Evolutionary conservation across 192 early-diverging fungal genomes (phyloP).

Genomic region (Rhizophlyctis rosea): DNA sequence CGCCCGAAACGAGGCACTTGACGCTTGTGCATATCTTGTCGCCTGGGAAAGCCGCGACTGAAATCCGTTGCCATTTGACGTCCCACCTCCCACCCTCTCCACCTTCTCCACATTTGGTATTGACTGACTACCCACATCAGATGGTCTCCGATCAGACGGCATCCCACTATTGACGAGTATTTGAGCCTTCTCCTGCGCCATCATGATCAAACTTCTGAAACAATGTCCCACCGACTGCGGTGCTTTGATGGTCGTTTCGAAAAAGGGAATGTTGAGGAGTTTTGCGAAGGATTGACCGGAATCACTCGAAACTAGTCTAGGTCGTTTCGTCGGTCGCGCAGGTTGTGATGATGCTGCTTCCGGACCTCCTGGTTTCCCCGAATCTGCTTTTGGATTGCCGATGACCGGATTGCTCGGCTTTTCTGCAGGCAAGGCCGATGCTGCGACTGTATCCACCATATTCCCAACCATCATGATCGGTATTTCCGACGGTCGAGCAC

Average conservation of each 20-base stretch:
- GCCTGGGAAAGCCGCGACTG: background rate
- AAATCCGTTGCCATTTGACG: background rate
- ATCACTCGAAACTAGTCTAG: constrained; percentile 24
- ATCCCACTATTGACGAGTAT: background rate
- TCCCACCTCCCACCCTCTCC: background rate
- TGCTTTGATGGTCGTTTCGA: constrained; percentile 35
- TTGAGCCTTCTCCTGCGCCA: constrained; percentile 24
- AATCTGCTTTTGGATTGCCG: no score
- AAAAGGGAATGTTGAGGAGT: constrained; percentile 23
- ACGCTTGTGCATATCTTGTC: background rate
- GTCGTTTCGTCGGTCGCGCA: constrained; percentile 11
- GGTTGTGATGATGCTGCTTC: background rate
- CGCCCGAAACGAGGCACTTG: background rate
- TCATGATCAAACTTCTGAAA: constrained; percentile 21
- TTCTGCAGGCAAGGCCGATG: background rate
- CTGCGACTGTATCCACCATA: constrained; percentile 39
- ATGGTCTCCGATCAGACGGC: background rate
- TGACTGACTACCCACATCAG: no score
- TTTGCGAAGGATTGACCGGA: constrained; percentile 26
- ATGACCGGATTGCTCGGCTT: background rate
- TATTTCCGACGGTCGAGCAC: constrained; percentile 14
- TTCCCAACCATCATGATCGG: constrained; percentile 39
- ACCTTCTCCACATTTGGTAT: no score
- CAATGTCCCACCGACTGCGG: constrained; percentile 33
- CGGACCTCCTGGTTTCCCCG: no score